phyloP scores from a whole-genome alignment of 768 basidiomycete genomes.

The Crucibulum laeve region DNA sequence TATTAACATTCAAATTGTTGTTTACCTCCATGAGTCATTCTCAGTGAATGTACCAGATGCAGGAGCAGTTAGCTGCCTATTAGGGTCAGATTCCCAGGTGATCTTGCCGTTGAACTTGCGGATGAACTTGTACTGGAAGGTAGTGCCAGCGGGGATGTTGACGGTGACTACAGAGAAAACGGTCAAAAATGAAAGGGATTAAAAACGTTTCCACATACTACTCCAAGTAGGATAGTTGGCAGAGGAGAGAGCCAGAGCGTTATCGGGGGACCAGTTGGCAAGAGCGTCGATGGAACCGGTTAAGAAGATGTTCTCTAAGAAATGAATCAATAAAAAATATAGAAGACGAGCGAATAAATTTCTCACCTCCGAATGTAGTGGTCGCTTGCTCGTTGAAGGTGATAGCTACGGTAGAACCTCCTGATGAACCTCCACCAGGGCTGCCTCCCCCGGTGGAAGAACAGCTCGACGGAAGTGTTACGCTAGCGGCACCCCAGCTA shows the following conservation, averaged over 20 bases:
- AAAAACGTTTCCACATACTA: slow-evolving; percentile 36
- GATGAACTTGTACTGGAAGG: slow-evolving; percentile 71
- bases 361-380: not conserved
- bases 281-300: slow-evolving; percentile 56
- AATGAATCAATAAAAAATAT: not conserved
- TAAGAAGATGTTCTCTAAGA: slow-evolving; percentile 63
- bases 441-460: not conserved
- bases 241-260: slow-evolving; percentile 49
- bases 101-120: slow-evolving; percentile 48
- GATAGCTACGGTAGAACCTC: not conserved
- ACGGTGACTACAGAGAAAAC: no score
- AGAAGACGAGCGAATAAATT: not conserved
- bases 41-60: slow-evolving; percentile 29
- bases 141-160: slow-evolving; percentile 47
- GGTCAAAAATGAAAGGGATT: no score
- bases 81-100: slow-evolving; percentile 70
- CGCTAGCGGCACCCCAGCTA: not conserved
- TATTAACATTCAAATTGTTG: no score
- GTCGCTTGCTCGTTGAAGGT: not conserved
- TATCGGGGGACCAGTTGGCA: slow-evolving; percentile 55
- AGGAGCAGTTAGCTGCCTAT: slow-evolving; percentile 48
- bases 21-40: slow-evolving; percentile 39
- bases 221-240: slow-evolving; percentile 65
- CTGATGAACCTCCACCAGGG: no score
- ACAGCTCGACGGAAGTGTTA: not conserved